Percentiles rank a stretch among this genome's conserved stretches.
Evolutionary conservation across 495 filamentous ascomycete genomes (phyloP).

Genomic region (Glonium stellatum): DNA sequence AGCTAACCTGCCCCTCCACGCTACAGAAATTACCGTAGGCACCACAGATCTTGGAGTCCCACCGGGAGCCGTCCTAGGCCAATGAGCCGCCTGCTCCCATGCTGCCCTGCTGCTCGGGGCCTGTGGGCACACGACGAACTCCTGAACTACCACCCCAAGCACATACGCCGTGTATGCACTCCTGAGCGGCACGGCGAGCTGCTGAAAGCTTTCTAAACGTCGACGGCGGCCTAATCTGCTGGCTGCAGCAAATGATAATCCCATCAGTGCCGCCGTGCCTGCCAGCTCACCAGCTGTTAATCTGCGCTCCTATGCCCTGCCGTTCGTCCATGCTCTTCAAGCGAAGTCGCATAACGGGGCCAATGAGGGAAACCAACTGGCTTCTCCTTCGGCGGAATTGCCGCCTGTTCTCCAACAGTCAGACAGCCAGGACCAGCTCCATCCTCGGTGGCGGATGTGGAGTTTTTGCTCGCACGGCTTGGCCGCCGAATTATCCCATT

Average conservation of each 20-base stretch:
- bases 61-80: background rate
- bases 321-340: constrained; percentile 12
- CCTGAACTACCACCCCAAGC: background rate
- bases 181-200: constrained; percentile 11
- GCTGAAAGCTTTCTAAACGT: constrained; percentile 6
- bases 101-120: constrained; percentile 1
- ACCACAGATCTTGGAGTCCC: background rate
- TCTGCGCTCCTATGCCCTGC: constrained; percentile 25
- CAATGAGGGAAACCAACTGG: constrained; percentile 10
- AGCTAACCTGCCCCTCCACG: too few species aligned
- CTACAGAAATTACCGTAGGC: background rate
- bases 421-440: background rate
- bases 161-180: constrained; percentile 11
- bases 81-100: background rate
- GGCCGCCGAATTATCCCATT: too few species aligned
- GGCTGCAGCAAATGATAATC: constrained; percentile 25
- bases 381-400: constrained; percentile 6
- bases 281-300: constrained; percentile 26
- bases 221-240: constrained; percentile 13
- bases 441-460: too few species aligned
- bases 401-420: constrained; percentile 12
- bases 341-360: constrained; percentile 18
- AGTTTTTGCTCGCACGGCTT: background rate
- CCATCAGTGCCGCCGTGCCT: constrained; percentile 11
- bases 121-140: background rate